phyloP scores from a whole-genome alignment of 495 filamentous ascomycete species.

The Podospora pseudopauciseta region DNA sequence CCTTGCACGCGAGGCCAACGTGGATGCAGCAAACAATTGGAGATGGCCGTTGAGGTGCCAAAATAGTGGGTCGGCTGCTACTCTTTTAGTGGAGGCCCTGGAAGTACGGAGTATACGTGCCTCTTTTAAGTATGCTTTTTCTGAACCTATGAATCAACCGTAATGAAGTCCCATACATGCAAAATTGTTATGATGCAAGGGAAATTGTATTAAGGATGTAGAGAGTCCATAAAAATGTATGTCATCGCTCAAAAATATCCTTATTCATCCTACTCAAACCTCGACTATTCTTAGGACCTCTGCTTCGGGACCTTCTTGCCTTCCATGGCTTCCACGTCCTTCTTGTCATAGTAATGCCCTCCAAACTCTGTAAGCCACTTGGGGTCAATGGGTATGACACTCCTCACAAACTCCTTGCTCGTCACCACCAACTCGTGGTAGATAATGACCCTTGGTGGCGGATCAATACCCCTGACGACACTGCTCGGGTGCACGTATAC shows the following conservation, averaged over 20 bases:
- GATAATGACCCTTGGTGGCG: conserved; percentile 73
- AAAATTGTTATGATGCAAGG: no score
- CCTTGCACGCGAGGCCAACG: background rate
- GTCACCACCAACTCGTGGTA: conserved; percentile 93
- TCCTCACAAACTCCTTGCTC: conserved; percentile 91
- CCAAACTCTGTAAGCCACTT: conserved; percentile 90
- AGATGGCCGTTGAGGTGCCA: background rate
- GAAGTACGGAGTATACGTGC: background rate
- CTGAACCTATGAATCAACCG: no score
- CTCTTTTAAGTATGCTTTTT: background rate
- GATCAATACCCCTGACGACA: conserved; percentile 75
- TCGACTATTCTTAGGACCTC: conserved; percentile 24
- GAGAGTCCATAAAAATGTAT: background rate
- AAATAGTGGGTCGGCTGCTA: background rate
- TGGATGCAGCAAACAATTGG: background rate
- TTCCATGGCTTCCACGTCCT: conserved; percentile 77
- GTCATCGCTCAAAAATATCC: background rate
- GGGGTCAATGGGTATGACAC: conserved; percentile 75
- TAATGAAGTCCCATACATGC: no score
- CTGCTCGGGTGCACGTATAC: conserved; percentile 88
- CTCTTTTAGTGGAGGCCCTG: background rate
- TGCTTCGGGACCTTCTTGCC: conserved; percentile 61
- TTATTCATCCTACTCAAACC: background rate
- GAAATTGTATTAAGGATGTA: background rate
- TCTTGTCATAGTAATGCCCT: conserved; percentile 93